Conservation (phyloP, 2,329 filamentous ascomycete genomes). For the Venturia oleaginea region DNA sequence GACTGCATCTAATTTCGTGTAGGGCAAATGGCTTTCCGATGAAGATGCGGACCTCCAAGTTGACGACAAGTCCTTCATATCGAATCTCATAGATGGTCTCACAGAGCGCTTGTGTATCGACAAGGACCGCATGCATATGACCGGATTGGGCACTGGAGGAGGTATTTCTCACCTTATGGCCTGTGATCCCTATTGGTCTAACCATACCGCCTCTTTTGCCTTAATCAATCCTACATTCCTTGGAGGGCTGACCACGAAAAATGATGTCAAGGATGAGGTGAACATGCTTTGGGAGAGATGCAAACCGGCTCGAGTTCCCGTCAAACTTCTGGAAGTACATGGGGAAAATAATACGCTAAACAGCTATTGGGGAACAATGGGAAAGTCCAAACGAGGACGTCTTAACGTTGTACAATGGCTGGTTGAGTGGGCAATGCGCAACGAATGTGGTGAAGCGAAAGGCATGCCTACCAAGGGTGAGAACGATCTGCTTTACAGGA, state of each 20-base stretch:
- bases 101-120: conserved; percentile 11
- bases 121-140: conserved; percentile 10
- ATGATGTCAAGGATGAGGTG: conserved; percentile 4
- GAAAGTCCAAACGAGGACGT: background rate
- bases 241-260: background rate
- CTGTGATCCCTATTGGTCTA: conserved; percentile 9
- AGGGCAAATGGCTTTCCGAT: conserved; percentile 10
- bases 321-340: conserved; percentile 10
- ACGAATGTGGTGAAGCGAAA: conserved; percentile 8
- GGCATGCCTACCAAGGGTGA: background rate
- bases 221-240: conserved; percentile 4
- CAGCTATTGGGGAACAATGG: background rate
- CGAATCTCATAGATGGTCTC: background rate
- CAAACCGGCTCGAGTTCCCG: conserved; percentile 6
- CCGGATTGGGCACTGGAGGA: conserved; percentile 11
- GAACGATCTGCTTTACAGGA: background rate
- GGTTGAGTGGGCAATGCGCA: conserved; percentile 13
- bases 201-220: conserved; percentile 4
- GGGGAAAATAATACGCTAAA: conserved; percentile 10
- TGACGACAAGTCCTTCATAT: conserved; percentile 3
- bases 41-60: background rate
- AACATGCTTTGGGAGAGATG: conserved; percentile 10
- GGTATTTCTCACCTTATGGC: conserved; percentile 4
- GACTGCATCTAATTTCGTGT: background rate
- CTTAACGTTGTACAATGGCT: conserved; percentile 7